Base-by-base conservation (phyloP, 495 filamentous ascomycete species). In the Terfezia claveryi region DNA sequence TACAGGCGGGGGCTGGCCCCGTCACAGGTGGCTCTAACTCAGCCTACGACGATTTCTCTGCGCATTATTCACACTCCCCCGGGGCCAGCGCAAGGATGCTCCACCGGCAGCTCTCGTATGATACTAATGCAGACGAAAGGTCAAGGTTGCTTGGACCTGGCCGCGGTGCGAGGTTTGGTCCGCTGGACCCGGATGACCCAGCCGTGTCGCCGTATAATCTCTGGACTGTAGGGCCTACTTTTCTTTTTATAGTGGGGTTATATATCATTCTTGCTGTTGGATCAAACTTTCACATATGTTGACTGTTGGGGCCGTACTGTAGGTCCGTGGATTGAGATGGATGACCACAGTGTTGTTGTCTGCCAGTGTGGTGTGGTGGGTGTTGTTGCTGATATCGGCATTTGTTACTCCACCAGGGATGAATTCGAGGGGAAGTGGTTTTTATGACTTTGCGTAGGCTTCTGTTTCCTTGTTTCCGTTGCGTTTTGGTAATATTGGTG, bases 171-270 rank as follows among this genome's bases (percentile, higher is more conserved):
- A 46, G 41, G 41, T 14, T 20, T 20, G 41, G 41, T 8, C 41
- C 41, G 61, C 71, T 95, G 46, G 83, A 81, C 58, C 89, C 88
- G 14, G 85, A 94, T 74, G 89, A 95, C 68, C 91, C 89, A 53
- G 88, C 88, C 54, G 91, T 96, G 36, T 87, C 91, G 1, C 91
- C 91, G 0, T 94, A 94, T 70, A 98, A 98, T 64, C 79, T 95
- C 53, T 93, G 83, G 79, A 82, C 78, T 57, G 82, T 98, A 38
- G 41, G 41, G 12, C 41, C 41, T 46, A 46, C 41, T 46, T 46
- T 46, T 46, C 41, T 46, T 46, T 46, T 46, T 8, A 46, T 46
- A 46, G 41, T 46, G 41, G 4, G 41, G 17, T 46, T 46, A 5
- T 20, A 46, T 46, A 46, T 46, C 27, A 32, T 7, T 32, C 27